Evolutionary conservation across 441 rosid species (phyloP), one percentile per base, ranked within the genome.

Genomic region (Populus hybrid): DNA sequence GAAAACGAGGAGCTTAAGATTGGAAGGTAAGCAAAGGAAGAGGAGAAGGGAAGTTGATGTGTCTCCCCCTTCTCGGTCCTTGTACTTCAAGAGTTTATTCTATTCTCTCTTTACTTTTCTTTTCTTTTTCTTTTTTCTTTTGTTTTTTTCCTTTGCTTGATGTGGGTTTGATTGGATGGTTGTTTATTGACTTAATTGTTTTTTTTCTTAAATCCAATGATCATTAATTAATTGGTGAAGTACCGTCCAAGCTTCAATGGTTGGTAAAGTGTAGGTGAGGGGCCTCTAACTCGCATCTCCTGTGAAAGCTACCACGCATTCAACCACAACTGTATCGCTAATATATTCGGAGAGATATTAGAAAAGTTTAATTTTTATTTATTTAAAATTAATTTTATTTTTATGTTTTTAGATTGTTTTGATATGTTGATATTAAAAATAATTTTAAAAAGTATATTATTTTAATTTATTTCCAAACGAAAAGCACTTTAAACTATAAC

Each of bases 251-350:
- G 86, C 78, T 71, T 69, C 14, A 66, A 18, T 73, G 81, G 83
- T 84, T 83, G 89, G 89, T 82, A 12, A 76, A 33, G 80, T 76
- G 73, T 77, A 59, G 89, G 81, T 82, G 74, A 35, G 81, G 79
- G 74, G 29, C 74, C 42, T 29, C 71, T 63, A 73, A 68, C 42
- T 59, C 26, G 64, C 74, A 10, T 76, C 73, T 80, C 56, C 31
- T 50, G 26, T 26, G 45, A 65, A 38, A 78, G 79, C 73, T 63
- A 73, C 79, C 31, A 12, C 64, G 2, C 14, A 12, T 33, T n/a
- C 70, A 74, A 69, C 76, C 63, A 42, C 68, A 5, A 64, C 29
- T 24, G 68, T 3, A 24, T 20, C n/a, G 66, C 66, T 63, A 63
- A 2, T 9, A 8, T 36, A 7, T 33, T 33, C 35, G 35, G 35